Base-by-base conservation (phyloP, 371 early-diverging fungal genomes). In the Actinomortierella ambigua region DNA sequence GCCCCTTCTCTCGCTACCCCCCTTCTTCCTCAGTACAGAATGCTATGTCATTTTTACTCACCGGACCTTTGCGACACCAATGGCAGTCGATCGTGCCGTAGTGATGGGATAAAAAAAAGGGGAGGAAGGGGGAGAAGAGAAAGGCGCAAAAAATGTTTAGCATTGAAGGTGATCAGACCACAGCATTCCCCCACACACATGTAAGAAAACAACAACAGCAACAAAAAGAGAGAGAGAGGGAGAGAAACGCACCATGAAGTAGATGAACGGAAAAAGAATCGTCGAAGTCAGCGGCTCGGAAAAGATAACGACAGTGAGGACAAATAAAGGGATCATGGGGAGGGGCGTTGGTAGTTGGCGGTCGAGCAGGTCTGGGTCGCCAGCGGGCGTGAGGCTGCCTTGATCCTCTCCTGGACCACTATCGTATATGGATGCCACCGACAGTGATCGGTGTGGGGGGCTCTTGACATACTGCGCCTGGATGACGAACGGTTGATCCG, bases 231-330 rank as follows among this genome's bases (percentile, higher is more conserved):
- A 14, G 5, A 13, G 14, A 43, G 28, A 15, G 41, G 29, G n/a
- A 42, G 55, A 59, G 24, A 58, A 50, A 56, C 57, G 50, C 80
- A 83, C 86, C 69, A 69, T 69, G 53, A 86, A 85, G 53, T 87
- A 87, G 40, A 89, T 77, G 59, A 86, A 89, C 9, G 88, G 87
- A 52, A 87, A 83, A 23, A 84, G 65, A 20, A 89, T 79, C 18
- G 82, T 85, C 65, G 85, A 83, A 42, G 82, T 77, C 28, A 88
- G 80, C n/a, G 88, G 87, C 71, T 88, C 88, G 67, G 81, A 76
- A 49, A 90, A 77, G 22, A 88, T 79, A 9, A 87, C 81, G 24
- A 85, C 69, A 53, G 84, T 83, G 20, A 90, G 75, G 22, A 89
- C 77, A 41, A 81, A 67, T 39, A 90, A 65, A 53, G 83, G 86